These are phyloP conservation scores for Fomitopsis serialis DNA, from an alignment of 768 basidiomycete genomes.

Conservation along the genomic window DNA sequence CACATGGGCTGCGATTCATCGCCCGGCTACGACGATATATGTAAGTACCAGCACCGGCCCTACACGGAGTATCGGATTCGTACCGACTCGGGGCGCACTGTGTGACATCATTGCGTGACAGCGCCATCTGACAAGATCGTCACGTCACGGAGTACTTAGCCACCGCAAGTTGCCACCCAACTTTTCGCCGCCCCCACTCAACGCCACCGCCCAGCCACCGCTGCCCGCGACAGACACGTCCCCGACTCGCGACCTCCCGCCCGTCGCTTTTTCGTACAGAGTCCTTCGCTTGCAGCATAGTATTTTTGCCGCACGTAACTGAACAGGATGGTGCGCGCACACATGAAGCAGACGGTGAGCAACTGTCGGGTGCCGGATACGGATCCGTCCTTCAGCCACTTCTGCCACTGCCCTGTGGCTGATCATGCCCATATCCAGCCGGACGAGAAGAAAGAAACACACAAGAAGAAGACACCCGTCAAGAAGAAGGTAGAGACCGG, in stretches of 20 bases:
- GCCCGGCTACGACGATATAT: too few species aligned
- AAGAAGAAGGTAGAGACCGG: conserved; percentile 51
- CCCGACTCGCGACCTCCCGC: not conserved
- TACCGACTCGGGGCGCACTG: too few species aligned
- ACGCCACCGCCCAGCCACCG: conserved; percentile 13
- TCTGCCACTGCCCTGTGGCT: conserved; percentile 22
- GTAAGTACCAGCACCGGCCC: too few species aligned
- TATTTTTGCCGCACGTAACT: not conserved
- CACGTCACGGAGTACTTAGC: not conserved
- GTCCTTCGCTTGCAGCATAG: not conserved
- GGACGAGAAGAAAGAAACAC: conserved; percentile 38
- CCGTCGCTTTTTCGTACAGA: conserved; percentile 3
- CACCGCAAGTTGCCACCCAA: conserved; percentile 13
- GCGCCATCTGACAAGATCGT: not conserved
- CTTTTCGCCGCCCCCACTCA: conserved; percentile 6
- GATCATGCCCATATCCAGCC: conserved; percentile 20
- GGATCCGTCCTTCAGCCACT: conserved; percentile 25
- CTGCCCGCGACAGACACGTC: conserved; percentile 7
- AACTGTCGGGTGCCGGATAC: conserved; percentile 5
- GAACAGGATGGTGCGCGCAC: conserved; percentile 21
- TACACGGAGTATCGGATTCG: too few species aligned
- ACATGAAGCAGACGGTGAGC: conserved; percentile 30
- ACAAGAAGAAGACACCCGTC: conserved; percentile 31
- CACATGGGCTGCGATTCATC: too few species aligned
- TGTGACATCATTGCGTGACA: not conserved